Conservation (phyloP, 305 asterid species). For the Rubia peregrina region DNA sequence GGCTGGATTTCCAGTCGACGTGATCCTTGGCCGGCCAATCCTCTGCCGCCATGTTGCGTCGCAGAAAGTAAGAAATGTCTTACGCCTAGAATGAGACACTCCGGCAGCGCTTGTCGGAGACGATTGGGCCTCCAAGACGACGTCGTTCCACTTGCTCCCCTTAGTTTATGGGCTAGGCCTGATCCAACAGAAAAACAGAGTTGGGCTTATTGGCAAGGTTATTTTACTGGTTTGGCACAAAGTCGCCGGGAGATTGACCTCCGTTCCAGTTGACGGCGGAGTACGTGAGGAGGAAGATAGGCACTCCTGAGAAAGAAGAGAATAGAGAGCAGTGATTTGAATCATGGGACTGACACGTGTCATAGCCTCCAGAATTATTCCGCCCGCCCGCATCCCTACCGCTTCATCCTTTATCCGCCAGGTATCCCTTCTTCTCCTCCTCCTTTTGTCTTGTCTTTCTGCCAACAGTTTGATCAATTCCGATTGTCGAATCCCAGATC, state of each 20-base stretch:
- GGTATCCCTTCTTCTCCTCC: background rate
- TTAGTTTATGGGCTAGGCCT: too few species aligned
- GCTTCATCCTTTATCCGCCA: constrained; percentile 15
- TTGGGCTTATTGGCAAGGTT: too few species aligned
- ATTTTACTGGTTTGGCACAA: too few species aligned
- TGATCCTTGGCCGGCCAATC: constrained; percentile 77
- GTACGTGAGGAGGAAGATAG: too few species aligned
- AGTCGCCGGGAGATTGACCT: constrained; percentile 12
- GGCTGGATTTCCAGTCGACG: constrained; percentile 61
- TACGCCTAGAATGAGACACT: too few species aligned
- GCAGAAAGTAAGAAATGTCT: background rate
- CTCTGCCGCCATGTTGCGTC: constrained; percentile 39
- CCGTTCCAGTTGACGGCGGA: too few species aligned
- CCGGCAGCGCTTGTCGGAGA: too few species aligned
- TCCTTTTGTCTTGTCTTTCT: background rate
- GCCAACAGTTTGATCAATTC: background rate
- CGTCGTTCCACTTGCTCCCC: too few species aligned
- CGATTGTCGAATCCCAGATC: constrained; percentile 36
- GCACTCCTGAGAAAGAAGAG: too few species aligned
- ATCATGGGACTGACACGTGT: constrained; percentile 8
- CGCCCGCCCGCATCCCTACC: background rate
- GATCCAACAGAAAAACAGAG: too few species aligned
- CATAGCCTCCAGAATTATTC: background rate
- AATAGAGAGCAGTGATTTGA: background rate
- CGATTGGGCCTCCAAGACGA: too few species aligned